Percentiles rank a stretch among this genome's conserved stretches.
Evolutionary conservation across 164 flowering plant genomes (phyloP).

Genomic region (Kalanchoe fedtschenkoi): DNA sequence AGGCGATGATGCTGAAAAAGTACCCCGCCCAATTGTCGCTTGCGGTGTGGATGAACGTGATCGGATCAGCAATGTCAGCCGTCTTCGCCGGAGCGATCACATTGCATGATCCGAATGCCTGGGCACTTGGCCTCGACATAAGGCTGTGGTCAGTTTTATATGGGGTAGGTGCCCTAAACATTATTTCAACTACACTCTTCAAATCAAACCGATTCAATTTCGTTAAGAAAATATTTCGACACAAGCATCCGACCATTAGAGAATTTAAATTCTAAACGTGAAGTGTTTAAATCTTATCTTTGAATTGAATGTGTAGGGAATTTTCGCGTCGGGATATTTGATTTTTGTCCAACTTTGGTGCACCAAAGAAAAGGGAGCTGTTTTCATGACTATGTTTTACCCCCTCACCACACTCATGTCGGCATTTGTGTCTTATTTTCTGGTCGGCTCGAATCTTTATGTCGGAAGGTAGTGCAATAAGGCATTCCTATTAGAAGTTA

Average conservation of each 20-base stretch:
- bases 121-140: conserved; percentile 50
- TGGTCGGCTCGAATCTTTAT: conserved; percentile 51
- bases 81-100: conserved; percentile 27
- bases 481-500: no score
- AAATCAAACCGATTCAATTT: background rate
- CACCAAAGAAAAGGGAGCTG: conserved; percentile 65
- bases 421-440: conserved; percentile 51
- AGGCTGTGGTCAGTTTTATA: conserved; percentile 56
- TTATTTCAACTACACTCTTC: background rate
- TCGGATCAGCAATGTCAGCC: conserved; percentile 79
- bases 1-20: conserved; percentile 59
- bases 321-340: conserved; percentile 45
- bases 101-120: conserved; percentile 33
- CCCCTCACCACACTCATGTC: conserved; percentile 57
- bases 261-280: no score
- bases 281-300: no score
- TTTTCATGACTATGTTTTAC: conserved; percentile 79
- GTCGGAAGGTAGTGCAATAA: conserved; percentile 77
- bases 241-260: no score
- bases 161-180: conserved; percentile 27
- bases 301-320: conserved; percentile 46
- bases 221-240: no score
- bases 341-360: conserved; percentile 59
- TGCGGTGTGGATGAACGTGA: conserved; percentile 68
- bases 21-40: conserved; percentile 77